Base-by-base conservation (phyloP, 495 filamentous ascomycete species). In the Talaromyces proteolyticus region DNA sequence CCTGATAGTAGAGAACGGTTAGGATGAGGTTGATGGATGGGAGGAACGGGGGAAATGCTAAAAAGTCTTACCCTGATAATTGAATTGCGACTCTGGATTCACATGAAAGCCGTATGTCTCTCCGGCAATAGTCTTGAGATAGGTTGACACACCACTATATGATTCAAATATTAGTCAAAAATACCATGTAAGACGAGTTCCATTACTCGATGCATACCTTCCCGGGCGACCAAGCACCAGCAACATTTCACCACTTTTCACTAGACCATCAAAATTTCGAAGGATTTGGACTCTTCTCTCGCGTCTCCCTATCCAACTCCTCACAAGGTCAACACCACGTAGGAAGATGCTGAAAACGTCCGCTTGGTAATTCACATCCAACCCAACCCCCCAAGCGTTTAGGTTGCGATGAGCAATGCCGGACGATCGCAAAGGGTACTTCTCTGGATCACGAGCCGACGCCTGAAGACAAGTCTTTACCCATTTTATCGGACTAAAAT, bases 211-310 rank as follows among this genome's bases (percentile, higher is more conserved):
- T 29, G 5, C 25, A 29, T 29, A 29, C 25, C 25, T 29, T 29
- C 88, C 88, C 3, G 88, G 88, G 38, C 85, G 82, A 17, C 88
- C 88, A 17, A 93, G 67, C 0, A 91, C 88, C 2, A 91, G 77
- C 8, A 88, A 57, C 86, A 93, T 89, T 69, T 91, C 88, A 16
- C 88, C 88, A 54, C 76, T 81, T 44, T 74, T 69, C 8, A 91
- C 79, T 14, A 91, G 54, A 3, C 88, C 88, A 52, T 91, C 85
- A 56, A 91, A 90, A 54, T 85, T 69, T 14, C 78, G 80, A 51
- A 92, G 61, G 51, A 93, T 88, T 21, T 49, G 68, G 62, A 86
- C 83, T 60, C 79, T 77, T 37, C 79, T 65, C 61, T 77, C 72
- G 5, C 73, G 70, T 22, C 66, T 63, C 14, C 75, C 76, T 39